Evolutionary conservation across 2,329 filamentous ascomycete genomes (phyloP).

Genomic region (Akanthomyces uredinophilus): DNA sequence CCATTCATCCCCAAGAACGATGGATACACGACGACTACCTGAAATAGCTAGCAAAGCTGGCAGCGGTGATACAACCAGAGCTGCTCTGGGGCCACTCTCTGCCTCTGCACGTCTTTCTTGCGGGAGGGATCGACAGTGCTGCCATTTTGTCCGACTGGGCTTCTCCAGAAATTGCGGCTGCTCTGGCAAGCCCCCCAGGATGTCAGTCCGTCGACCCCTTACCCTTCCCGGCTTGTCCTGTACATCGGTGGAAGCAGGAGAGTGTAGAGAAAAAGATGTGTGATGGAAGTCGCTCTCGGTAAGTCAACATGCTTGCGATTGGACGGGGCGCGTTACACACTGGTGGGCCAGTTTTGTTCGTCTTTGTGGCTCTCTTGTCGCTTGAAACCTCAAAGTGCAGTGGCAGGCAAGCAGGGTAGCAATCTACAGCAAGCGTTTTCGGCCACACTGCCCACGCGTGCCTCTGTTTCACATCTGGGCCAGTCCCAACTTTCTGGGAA

Average conservation of each 20-base stretch:
- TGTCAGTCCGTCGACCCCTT: neutral
- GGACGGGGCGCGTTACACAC: neutral
- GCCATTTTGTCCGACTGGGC: neutral
- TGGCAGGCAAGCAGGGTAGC: too few species aligned
- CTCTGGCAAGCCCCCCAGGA: neutral
- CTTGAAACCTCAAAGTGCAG: too few species aligned
- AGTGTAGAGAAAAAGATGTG: neutral
- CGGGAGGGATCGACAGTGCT: neutral
- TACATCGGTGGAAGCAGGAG: neutral
- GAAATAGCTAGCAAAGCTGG: neutral
- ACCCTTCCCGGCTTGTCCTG: neutral
- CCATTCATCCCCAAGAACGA: too few species aligned
- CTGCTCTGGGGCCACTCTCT: neutral
- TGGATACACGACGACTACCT: neutral
- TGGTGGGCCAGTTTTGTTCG: neutral
- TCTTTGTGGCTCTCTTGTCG: neutral
- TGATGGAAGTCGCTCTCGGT: neutral
- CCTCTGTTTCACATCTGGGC: neutral
- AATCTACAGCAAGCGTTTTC: neutral
- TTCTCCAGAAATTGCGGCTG: neutral
- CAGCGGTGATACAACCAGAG: slow-evolving; percentile 1
- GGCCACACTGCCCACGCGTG: neutral
- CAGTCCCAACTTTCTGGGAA: slow-evolving; percentile 5
- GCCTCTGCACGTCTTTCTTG: neutral
- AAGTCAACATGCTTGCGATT: neutral